Percentiles rank a stretch among this genome's conserved stretches.
phyloP scores from a whole-genome alignment of 2,329 filamentous ascomycete species.

The Penicillium sp. region DNA sequence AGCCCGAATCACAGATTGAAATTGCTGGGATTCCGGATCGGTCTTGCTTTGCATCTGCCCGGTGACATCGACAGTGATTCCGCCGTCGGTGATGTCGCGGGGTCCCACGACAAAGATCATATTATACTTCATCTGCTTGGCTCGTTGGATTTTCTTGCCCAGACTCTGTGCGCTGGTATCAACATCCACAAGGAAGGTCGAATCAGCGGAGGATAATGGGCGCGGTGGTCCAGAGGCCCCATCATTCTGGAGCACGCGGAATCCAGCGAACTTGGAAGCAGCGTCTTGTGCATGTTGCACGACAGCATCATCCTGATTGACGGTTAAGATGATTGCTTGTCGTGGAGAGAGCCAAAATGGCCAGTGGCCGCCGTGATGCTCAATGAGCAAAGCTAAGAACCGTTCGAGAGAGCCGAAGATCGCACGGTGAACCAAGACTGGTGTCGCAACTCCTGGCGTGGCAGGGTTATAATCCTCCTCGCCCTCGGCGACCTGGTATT shows the following conservation, averaged over 20 bases:
- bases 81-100: constrained; percentile 62
- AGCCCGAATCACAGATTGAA: constrained; percentile 32
- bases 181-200: constrained; percentile 71
- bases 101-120: constrained; percentile 74
- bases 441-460: constrained; percentile 63
- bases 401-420: constrained; percentile 84
- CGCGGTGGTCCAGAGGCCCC: constrained; percentile 33
- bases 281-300: constrained; percentile 55
- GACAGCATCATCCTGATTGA: constrained; percentile 60
- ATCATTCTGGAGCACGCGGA: constrained; percentile 34
- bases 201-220: constrained; percentile 54
- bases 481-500: constrained; percentile 64
- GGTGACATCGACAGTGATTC: constrained; percentile 53
- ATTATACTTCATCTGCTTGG: constrained; percentile 73
- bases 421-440: constrained; percentile 83
- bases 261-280: constrained; percentile 55
- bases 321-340: constrained; percentile 74
- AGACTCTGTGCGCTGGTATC: constrained; percentile 68
- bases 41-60: constrained; percentile 49
- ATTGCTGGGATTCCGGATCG: constrained; percentile 29
- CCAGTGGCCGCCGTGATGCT: constrained; percentile 79
- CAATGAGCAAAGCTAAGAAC: constrained; percentile 82
- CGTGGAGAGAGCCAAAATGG: constrained; percentile 88
- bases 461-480: constrained; percentile 45
- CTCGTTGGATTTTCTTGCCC: constrained; percentile 71